Base-by-base conservation (phyloP, 2,329 filamentous ascomycete species). In the Apiospora saccharicola region DNA sequence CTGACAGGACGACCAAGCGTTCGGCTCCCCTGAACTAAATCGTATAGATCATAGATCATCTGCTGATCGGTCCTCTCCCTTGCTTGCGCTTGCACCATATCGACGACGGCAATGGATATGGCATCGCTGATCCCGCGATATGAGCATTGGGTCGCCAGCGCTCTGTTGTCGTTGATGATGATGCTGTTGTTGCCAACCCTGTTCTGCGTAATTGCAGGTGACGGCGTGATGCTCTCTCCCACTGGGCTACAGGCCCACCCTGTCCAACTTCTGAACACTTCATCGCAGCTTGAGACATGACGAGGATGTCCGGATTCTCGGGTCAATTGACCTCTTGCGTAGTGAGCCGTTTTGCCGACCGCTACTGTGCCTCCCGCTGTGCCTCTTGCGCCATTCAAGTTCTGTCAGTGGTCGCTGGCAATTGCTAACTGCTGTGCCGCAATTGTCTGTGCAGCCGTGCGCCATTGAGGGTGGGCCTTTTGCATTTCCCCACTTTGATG, bases 381-480 rank as follows among this genome's bases (percentile, higher is more conserved):
- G 49, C 49, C 24, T 30, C 12, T 16, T 30, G 13, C 5, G 49
- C 49, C 49, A 24, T 53, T 30, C 24, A 24, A 53, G 2, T 53
- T 30, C 26, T 3, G 16, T 61, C n/a, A 19, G n/a, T 51, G 16
- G 8, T 51, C 14, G n/a, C 24, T 22, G 4, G 26, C 26, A 30
- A 30, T 30, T 12, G 22, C 1, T 30, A n/a, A n/a, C 22, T 49
- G 46, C 46, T 49, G 46, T 49, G 46, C 46, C 46, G 46, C 10
- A 61, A 61, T 37, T 61, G 53, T 61, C 53, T 61, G 57, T 64
- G 57, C 57, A 41, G 57, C 34, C 37, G 37, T 22, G 22, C 24
- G 16, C 16, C 53, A 34, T 37, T 34, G 4, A 34, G 34, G 30
- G 57, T 41, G 34, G 57, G 22, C 37, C 37, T 41, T 8, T 64